These are phyloP conservation scores for Aspergillus unguis DNA, from an alignment of 2,329 filamentous ascomycete genomes.

Conservation along the genomic window DNA sequence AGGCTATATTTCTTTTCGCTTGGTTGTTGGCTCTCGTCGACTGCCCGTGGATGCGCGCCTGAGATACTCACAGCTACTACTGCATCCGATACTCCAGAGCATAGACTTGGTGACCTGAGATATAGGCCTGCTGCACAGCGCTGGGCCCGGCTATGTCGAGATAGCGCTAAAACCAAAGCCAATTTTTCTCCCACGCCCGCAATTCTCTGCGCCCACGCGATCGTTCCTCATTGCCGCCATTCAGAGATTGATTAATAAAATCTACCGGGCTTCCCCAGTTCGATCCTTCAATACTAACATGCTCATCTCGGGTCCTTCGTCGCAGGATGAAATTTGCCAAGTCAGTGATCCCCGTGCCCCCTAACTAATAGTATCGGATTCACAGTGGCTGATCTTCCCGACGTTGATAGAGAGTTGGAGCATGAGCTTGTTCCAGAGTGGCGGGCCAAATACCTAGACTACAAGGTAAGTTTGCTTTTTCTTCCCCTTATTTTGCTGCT, in stretches of 20 bases:
- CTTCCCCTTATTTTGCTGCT: neutral
- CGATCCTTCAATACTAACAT: constrained; percentile 15
- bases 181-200: constrained; percentile 7
- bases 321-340: constrained; percentile 61
- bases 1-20: neutral
- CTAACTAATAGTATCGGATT: constrained; percentile 8
- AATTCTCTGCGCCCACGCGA: constrained; percentile 1
- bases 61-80: neutral
- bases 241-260: constrained; percentile 9
- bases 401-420: constrained; percentile 65
- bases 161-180: constrained; percentile 8
- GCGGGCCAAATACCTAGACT: constrained; percentile 90
- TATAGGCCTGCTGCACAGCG: neutral
- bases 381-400: constrained; percentile 19
- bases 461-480: constrained; percentile 61
- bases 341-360: constrained; percentile 36
- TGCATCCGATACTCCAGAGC: neutral
- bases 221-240: neutral
- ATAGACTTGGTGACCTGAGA: neutral
- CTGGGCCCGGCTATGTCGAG: constrained; percentile 1
- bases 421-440: constrained; percentile 90
- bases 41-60: neutral
- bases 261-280: constrained; percentile 9
- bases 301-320: constrained; percentile 12
- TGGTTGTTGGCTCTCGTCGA: neutral